These are phyloP conservation scores for Stygiomarasmius scandens DNA, from an alignment of 1,284 basidiomycete genomes.

Conservation along the genomic window DNA sequence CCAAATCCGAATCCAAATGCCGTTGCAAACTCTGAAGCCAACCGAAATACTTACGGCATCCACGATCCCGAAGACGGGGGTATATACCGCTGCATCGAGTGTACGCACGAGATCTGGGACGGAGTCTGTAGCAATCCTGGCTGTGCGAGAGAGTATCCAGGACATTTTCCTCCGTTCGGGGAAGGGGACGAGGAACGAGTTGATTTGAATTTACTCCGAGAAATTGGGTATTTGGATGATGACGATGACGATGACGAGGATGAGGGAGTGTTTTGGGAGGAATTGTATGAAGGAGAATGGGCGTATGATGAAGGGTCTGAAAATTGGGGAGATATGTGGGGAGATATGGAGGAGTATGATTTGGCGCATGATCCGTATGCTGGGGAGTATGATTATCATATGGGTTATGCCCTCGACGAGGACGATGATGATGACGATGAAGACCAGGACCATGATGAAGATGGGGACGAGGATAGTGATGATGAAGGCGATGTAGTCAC, in stretches of 20 bases:
- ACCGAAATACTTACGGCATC: constrained; percentile 63
- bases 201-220: background rate
- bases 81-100: constrained; percentile 72
- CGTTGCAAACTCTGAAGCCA: too few relatives aligned
- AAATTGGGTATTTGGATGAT: constrained; percentile 23
- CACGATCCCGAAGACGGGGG: constrained; percentile 71
- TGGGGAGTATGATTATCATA: too few relatives aligned
- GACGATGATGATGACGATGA: too few relatives aligned
- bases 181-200: constrained; percentile 23
- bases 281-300: background rate
- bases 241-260: constrained; percentile 29
- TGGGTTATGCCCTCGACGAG: too few relatives aligned
- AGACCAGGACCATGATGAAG: too few relatives aligned
- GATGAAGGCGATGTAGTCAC: too few relatives aligned
- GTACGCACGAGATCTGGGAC: constrained; percentile 74
- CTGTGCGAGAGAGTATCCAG: constrained; percentile 61
- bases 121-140: constrained; percentile 51
- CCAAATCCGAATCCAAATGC: too few relatives aligned
- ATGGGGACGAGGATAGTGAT: too few relatives aligned
- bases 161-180: constrained; percentile 44
- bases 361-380: too few relatives aligned
- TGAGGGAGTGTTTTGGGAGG: constrained; percentile 3
- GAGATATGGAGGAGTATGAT: too few relatives aligned
- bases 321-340: too few relatives aligned
- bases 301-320: too few relatives aligned